Conservation (phyloP, 148 eudicot genomes). For the Camellia lanceoleosa region DNA sequence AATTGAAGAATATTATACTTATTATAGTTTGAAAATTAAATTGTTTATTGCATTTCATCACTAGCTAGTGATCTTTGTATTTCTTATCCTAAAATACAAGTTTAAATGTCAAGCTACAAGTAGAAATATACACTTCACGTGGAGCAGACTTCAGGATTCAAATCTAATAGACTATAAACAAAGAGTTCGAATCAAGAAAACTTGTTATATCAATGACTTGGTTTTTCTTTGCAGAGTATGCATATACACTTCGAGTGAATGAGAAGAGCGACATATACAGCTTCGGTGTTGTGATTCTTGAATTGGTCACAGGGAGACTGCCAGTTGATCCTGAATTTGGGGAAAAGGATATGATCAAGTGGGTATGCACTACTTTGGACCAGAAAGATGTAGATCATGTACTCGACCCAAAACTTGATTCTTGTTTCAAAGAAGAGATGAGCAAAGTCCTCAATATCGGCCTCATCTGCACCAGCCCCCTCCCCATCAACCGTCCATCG, state of each 20-base stretch:
- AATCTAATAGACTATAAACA: too few relatives aligned
- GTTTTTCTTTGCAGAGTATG: constrained; percentile 58
- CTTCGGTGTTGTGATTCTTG: constrained; percentile 78
- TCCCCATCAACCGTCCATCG: constrained; percentile 82
- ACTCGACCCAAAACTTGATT: constrained; percentile 65
- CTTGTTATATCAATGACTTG: background rate
- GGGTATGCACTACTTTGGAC: constrained; percentile 79
- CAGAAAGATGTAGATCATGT: constrained; percentile 76
- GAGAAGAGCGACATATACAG: constrained; percentile 93
- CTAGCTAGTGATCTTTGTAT: background rate
- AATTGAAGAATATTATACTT: too few relatives aligned
- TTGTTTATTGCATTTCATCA: background rate
- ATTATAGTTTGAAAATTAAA: background rate
- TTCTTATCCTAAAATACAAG: background rate
- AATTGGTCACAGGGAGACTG: constrained; percentile 67
- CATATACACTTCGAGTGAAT: constrained; percentile 83
- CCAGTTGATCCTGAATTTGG: constrained; percentile 84
- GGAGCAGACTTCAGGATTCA: too few relatives aligned
- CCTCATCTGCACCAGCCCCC: constrained; percentile 75
- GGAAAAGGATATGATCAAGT: constrained; percentile 87
- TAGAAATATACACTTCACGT: background rate
- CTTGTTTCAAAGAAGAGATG: constrained; percentile 77
- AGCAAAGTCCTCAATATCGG: constrained; percentile 69
- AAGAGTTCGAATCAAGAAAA: background rate
- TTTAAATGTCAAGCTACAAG: too few relatives aligned